A percentile compares a stretch with the other conserved stretches of the same genome.
phyloP scores from a whole-genome alignment of 768 basidiomycete species.

The Lentinula aciculospora region DNA sequence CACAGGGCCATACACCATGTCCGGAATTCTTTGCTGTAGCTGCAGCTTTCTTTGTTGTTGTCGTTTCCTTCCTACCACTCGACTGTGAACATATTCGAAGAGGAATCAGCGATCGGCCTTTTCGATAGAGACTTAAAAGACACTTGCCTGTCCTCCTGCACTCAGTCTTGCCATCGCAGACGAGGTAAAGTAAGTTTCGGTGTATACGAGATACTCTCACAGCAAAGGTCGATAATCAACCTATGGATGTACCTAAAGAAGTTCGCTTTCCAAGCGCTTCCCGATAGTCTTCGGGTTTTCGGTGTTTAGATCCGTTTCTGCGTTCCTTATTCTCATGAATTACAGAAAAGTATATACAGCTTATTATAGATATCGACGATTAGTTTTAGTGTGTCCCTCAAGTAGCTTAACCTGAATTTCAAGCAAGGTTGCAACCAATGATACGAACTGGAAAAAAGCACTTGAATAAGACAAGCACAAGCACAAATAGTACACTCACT shows the following conservation, averaged over 20 bases:
- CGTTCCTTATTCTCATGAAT: not conserved
- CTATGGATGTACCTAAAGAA: not conserved
- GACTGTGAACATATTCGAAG: not conserved
- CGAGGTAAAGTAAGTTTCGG: not conserved
- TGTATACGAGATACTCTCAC: not conserved
- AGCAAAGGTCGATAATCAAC: not conserved
- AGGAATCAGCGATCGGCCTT: not conserved
- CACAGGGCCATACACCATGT: slow-evolving; percentile 61
- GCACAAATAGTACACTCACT: slow-evolving; percentile 25
- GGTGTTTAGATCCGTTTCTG: too few relatives aligned
- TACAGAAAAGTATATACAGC: not conserved
- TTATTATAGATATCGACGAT: slow-evolving; percentile 2
- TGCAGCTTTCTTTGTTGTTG: not conserved
- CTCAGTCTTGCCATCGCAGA: not conserved
- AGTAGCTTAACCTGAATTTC: not conserved
- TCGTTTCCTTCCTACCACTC: not conserved
- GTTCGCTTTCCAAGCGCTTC: not conserved
- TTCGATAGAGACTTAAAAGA: not conserved
- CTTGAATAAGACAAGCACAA: not conserved
- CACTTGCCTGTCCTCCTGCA: not conserved
- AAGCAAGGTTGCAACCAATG: slow-evolving; percentile 49
- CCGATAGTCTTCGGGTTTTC: not conserved
- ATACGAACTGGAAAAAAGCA: slow-evolving; percentile 38
- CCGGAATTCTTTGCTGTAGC: not conserved
- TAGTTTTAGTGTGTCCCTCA: not conserved